Conservation (phyloP, 2,329 filamentous ascomycete species). For the Emydomyces testavorans region DNA sequence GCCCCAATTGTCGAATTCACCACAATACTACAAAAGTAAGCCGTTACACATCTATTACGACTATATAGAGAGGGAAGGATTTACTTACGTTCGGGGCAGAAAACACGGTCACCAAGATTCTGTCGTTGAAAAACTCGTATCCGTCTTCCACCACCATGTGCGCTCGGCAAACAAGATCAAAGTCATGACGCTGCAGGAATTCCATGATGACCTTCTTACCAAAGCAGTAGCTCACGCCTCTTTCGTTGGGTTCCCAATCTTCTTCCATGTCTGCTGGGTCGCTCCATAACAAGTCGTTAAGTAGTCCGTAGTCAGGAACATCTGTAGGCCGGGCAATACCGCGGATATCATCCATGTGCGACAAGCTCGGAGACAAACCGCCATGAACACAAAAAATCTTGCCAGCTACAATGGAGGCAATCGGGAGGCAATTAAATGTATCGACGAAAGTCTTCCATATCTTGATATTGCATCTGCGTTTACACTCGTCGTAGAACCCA, state of each 20-base stretch:
- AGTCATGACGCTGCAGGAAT: slow-evolving; percentile 87
- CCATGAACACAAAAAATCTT: slow-evolving; percentile 98
- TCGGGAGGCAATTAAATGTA: slow-evolving; percentile 89
- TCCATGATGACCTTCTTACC: slow-evolving; percentile 97
- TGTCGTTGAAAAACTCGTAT: slow-evolving; percentile 96
- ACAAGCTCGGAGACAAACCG: slow-evolving; percentile 78
- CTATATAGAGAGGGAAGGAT: not conserved
- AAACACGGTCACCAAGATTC: slow-evolving; percentile 91
- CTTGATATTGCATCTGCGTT: slow-evolving; percentile 89
- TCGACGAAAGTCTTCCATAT: slow-evolving; percentile 98
- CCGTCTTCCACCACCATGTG: slow-evolving; percentile 99
- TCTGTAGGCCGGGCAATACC: slow-evolving; percentile 93
- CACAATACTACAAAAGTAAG: slow-evolving; percentile 64
- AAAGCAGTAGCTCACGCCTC: slow-evolving; percentile 96
- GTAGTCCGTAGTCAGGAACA: slow-evolving; percentile 86
- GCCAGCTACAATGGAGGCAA: slow-evolving; percentile 89
- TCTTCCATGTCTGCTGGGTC: slow-evolving; percentile 96
- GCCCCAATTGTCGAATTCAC: slow-evolving; percentile 98
- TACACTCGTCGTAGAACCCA: slow-evolving; percentile 97
- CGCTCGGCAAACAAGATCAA: slow-evolving; percentile 90
- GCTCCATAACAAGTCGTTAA: slow-evolving; percentile 94
- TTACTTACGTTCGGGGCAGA: slow-evolving; percentile 84
- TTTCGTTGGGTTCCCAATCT: slow-evolving; percentile 95
- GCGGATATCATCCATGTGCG: slow-evolving; percentile 97
- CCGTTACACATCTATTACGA: slow-evolving; percentile 10